A percentile compares a stretch with the other conserved stretches of the same genome.
phyloP scores from a whole-genome alignment of 2,329 filamentous ascomycete species.

The Hypoxylon sp. region DNA sequence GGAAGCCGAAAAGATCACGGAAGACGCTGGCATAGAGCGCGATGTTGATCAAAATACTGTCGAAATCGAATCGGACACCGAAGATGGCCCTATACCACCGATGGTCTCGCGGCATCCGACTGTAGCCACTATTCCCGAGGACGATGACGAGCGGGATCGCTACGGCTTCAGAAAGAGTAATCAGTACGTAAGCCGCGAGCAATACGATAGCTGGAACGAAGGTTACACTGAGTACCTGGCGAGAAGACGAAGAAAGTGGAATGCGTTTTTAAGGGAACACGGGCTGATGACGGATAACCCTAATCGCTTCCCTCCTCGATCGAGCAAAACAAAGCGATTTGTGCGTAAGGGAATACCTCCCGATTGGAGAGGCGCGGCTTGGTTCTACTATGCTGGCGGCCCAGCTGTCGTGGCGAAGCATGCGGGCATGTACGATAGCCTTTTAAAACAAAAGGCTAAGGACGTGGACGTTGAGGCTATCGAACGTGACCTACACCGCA shows the following conservation, averaged over 20 bases:
- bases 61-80: slow-evolving; percentile 10
- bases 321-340: slow-evolving; percentile 88
- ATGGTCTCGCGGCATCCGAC: slow-evolving; percentile 49
- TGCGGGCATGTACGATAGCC: slow-evolving; percentile 80
- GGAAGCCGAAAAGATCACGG: background rate
- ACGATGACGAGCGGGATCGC: slow-evolving; percentile 76
- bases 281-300: slow-evolving; percentile 80
- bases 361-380: slow-evolving; percentile 93
- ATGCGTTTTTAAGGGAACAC: slow-evolving; percentile 80
- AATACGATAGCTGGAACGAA: slow-evolving; percentile 87
- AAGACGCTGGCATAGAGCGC: slow-evolving; percentile 11
- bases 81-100: slow-evolving; percentile 35
- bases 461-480: slow-evolving; percentile 88
- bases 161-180: slow-evolving; percentile 94
- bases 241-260: slow-evolving; percentile 86
- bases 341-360: slow-evolving; percentile 94
- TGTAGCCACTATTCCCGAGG: slow-evolving; percentile 57
- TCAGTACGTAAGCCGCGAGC: slow-evolving; percentile 79
- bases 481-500: slow-evolving; percentile 92
- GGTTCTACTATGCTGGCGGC: slow-evolving; percentile 96
- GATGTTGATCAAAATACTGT: slow-evolving; percentile 8
- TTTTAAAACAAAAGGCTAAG: slow-evolving; percentile 76
- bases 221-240: slow-evolving; percentile 82
- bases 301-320: slow-evolving; percentile 82
- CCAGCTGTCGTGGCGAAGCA: slow-evolving; percentile 83